Base-by-base conservation (phyloP, 441 rosid species). In the Syzygium syzygioides region DNA sequence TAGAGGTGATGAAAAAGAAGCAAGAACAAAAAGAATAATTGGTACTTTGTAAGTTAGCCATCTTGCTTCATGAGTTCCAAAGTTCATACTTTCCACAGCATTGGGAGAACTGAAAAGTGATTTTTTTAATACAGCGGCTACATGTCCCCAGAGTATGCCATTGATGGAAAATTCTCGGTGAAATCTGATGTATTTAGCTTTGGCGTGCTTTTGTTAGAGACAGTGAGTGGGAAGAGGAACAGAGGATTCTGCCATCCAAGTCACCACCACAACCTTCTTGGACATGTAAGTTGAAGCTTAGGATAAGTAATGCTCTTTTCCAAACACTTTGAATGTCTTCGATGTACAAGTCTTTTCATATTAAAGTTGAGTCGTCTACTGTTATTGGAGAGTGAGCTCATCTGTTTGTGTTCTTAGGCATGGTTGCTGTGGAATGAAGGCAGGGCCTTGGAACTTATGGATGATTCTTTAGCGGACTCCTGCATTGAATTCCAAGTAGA, bases 1-100 rank as follows among this genome's bases (percentile, higher is more conserved):
- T 85, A 88, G 88, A 11, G 91, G 90, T 30, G 91, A 92, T 83
- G 88, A 91, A 56, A 92, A 89, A 41, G 94, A 91, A 86, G 92
- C 86, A 62, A 92, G 90, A 60, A 93, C 95, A n/a, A 91, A 86
- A 6, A 91, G 92, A 88, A 91, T 94, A 83, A 90, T 93, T 9
- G 96, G 94, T 59, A 94, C 94, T 55, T 92, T 91, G 96, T 94
- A 91, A 91, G 94, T 88, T 14, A 19, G 55, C n/a, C 9, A 12
- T 20, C 28, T n/a, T 59, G 25, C 41, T 30, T 41, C 45, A 55
- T 7, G 19, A 55, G 66, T 85, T 55, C 11, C 18, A 4, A 20
- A 32, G n/a, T 30, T 85, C 14, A 59, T 59, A 60, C 66, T 60
- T 60, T 60, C 66, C 66, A 28, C 14, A 52, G 26, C 52, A 41